Base-by-base conservation (phyloP, 345 rosid species). In the Ceriops zippeliana region DNA sequence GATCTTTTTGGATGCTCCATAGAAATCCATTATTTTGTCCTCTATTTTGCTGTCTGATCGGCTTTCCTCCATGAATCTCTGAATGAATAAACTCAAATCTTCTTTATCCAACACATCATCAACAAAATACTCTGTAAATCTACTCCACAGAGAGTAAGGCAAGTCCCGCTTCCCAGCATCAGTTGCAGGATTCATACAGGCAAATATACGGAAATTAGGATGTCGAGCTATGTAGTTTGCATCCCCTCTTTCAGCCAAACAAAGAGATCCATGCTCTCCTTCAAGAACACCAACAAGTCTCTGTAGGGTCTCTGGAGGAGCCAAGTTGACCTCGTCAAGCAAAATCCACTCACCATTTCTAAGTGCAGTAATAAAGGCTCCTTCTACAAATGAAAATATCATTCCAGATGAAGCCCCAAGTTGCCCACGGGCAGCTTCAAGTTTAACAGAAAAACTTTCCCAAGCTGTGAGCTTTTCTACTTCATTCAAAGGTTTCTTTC, bases 121-220 rank as follows among this genome's bases (percentile, higher is more conserved):
- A 67, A 93, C 93, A 84, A 86, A 88, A 72, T 84, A 89, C 78
- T 91, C 96, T 1, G 97, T 88, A 81, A 93, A 93, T 76, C 98
- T 84, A 82, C 95, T 83, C 37, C 87, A 84, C 61, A 93, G 65
- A 52, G 93, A 78, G 73, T 79, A 79, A 3, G 96, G 93, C 78
- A 93, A 83, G 65, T 93, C 98, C 64, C 96, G 80, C 80, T 93
- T 93, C 68, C 98, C 98, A 73, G 98, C 97, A 87, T 93, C 98
- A 58, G 95, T 93, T 77, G 97, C 98, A 27, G 98, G 98, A 82
- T 93, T 93, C 98, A 93, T 93, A 65, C 98, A 91, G 21, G 96
- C 89, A 87, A 91, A 93, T 70, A 91, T 74, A 46, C 96, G 95
- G 62, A 93, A 93, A 78, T 79, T 77, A 58, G 83, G 78, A 83